A percentile compares a stretch with the other conserved stretches of the same genome.
phyloP scores from a whole-genome alignment of 2,329 filamentous ascomycete species.

The Pseudocercospora fuligena region DNA sequence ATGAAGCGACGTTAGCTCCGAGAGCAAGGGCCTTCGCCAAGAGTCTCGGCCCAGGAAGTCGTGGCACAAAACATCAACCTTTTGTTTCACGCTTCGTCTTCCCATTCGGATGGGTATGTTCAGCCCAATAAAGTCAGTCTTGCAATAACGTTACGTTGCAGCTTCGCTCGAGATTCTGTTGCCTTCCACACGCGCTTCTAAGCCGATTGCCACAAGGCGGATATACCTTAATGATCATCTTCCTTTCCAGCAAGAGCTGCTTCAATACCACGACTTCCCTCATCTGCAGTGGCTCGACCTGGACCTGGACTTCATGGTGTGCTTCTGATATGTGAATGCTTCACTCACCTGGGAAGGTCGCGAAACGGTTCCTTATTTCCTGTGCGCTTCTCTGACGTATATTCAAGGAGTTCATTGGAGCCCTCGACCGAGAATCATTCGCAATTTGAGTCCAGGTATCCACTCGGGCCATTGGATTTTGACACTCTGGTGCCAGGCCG shows the following conservation, averaged over 20 bases:
- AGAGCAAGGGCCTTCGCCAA: constrained; percentile 11
- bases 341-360: not conserved
- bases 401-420: not conserved
- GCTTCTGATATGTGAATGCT: not conserved
- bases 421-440: not conserved
- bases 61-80: not conserved
- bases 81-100: not conserved
- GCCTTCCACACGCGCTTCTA: no score
- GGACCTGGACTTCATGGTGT: not conserved
- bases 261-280: not conserved
- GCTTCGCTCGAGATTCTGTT: not conserved
- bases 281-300: not conserved
- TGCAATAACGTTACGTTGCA: not conserved
- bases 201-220: no score
- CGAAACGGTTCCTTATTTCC: not conserved
- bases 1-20: constrained; percentile 11
- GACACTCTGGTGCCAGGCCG: not conserved
- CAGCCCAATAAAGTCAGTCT: not conserved
- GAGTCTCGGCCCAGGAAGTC: not conserved
- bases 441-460: not conserved
- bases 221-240: no score
- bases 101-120: not conserved
- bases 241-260: not conserved
- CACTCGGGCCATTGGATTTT: not conserved
- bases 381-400: not conserved